These are phyloP conservation scores for Excoecaria agallocha DNA, from an alignment of 345 rosid genomes.

Conservation along the genomic window DNA sequence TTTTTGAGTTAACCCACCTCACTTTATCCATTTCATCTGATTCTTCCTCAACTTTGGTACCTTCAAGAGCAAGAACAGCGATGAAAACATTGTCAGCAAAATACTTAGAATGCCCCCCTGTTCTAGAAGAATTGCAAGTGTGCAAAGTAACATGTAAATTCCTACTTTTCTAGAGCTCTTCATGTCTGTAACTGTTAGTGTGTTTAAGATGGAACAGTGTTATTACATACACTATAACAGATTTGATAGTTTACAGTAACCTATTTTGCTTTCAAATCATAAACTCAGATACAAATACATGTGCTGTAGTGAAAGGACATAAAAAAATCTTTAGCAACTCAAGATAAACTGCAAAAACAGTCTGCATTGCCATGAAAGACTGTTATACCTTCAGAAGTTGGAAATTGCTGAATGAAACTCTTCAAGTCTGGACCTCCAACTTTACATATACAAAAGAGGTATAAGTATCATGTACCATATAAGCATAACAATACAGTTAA, in stretches of 20 bases:
- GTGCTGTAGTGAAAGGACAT: neutral
- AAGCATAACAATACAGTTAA: conserved; percentile 1
- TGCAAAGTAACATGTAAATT: neutral
- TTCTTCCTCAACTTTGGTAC: conserved; percentile 44
- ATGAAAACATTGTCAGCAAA: conserved; percentile 11
- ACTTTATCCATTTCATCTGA: conserved; percentile 31
- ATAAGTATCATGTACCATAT: conserved; percentile 10
- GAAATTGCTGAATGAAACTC: conserved; percentile 82
- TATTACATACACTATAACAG: neutral
- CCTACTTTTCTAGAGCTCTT: neutral
- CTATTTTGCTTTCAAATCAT: no score
- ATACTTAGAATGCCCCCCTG: neutral
- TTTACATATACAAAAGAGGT: conserved; percentile 45
- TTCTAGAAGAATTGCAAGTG: neutral
- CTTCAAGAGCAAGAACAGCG: conserved; percentile 32
- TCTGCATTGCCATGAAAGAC: conserved; percentile 4
- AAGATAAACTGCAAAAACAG: neutral
- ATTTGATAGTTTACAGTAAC: conserved; percentile 2
- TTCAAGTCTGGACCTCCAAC: conserved; percentile 75
- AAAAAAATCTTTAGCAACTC: conserved; percentile 8
- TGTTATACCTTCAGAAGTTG: conserved; percentile 57
- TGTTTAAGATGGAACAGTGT: neutral
- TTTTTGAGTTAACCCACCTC: conserved; percentile 42
- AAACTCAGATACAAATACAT: neutral
- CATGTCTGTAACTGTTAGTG: neutral